Evolutionary conservation across 495 filamentous ascomycete genomes (phyloP), one percentile per base, ranked within the genome.

Genomic region (Penicillium goetzii): DNA sequence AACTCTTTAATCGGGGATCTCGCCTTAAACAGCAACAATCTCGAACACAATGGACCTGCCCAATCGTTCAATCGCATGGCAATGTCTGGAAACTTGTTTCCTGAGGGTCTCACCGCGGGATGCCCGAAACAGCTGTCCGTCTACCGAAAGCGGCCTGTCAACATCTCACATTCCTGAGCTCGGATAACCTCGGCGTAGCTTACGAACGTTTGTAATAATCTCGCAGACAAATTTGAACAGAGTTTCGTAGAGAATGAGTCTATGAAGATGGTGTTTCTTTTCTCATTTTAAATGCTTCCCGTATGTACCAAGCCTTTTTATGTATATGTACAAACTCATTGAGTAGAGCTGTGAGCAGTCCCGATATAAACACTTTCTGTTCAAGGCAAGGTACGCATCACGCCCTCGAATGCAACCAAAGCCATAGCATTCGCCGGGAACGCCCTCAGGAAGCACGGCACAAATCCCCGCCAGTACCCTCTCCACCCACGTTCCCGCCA

Each of bases 371-470:
- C 17, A 36, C 8, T 56, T 26, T 58, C 33, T 33, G 30, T 26
- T 72, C 62, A 80, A 19, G 90, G 89, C 74, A 97, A 78, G 52
- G 80, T 78, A 67, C 93, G 85, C 93, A 97, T 96, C 57, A 90
- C 92, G 10, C 87, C 91, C 76, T 99, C 94, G 81, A 97, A 97
- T 38, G 90, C 94, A 60, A 97, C 86, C 74, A 99, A 72, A 11
- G 94, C 94, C 85, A 94, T 88, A 1, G 93, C 94, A 81, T 99
- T 99, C 54, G 95, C 95, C 51, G 95, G 95, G 76, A 99, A 99
- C 14, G 95, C 95, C 70, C 95, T 83, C 60, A 97, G 73, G 73
- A 97, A 96, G 72, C 94, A 97, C 0, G 95, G 95, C 64, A 94
- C 60, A 70, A 99, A 99, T 2, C 95, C 95, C 49, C 94, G 83